phyloP scores from a whole-genome alignment of 1,284 basidiomycete species.

The Ustilago nuda region DNA sequence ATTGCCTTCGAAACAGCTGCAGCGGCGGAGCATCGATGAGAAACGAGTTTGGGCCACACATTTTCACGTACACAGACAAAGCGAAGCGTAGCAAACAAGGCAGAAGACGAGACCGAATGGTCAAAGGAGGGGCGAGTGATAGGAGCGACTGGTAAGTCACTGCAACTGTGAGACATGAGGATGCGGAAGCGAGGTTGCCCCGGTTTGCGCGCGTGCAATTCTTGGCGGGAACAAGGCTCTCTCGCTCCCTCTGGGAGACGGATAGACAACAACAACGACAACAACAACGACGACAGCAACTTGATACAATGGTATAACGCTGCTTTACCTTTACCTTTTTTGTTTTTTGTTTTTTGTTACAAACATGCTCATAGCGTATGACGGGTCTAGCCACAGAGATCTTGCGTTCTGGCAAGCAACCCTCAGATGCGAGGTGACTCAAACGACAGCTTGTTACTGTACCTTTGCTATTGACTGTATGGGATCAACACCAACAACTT shows the following conservation, averaged over 20 bases:
- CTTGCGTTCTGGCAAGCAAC: neutral
- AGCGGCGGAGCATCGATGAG: conserved; percentile 1
- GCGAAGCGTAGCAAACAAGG: too few species aligned
- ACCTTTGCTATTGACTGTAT: neutral
- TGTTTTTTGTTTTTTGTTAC: neutral
- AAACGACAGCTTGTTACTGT: too few species aligned
- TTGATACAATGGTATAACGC: neutral
- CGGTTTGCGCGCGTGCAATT: conserved; percentile 2
- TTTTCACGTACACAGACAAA: neutral
- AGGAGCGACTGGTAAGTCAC: neutral
- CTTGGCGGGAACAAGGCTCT: conserved; percentile 4
- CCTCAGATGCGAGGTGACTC: too few species aligned
- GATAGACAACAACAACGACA: too few species aligned
- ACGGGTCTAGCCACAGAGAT: neutral
- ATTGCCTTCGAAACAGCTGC: neutral
- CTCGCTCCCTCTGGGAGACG: neutral
- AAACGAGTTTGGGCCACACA: neutral
- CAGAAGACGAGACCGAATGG: too few species aligned
- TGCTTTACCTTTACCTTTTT: neutral
- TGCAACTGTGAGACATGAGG: neutral
- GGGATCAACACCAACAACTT: neutral
- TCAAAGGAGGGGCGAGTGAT: too few species aligned
- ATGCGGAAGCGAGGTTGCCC: neutral
- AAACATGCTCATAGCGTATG: neutral
- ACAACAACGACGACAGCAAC: too few species aligned